Conservation (phyloP, 1,139 yeast genomes). For the Blastobotrys capitulatus region DNA sequence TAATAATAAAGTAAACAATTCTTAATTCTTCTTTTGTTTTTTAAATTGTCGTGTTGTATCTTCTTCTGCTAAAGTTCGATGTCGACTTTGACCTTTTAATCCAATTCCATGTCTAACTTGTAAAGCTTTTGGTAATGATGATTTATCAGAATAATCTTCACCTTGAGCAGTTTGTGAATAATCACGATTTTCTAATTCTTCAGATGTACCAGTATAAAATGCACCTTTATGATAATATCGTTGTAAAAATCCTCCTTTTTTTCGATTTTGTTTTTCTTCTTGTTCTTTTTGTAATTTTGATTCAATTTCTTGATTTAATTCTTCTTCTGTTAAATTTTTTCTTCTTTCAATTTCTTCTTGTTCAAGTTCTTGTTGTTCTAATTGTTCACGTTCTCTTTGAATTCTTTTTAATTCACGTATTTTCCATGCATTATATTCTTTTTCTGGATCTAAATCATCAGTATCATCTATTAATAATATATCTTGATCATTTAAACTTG, state of each 20-base stretch:
- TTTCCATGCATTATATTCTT: constrained; percentile 45
- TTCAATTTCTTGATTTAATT: constrained; percentile 21
- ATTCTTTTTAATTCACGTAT: constrained; percentile 40
- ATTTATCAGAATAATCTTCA: constrained; percentile 29
- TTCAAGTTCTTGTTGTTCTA: no score
- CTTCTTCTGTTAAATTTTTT: constrained; percentile 31
- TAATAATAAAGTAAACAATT: no score
- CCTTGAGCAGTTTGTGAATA: constrained; percentile 25
- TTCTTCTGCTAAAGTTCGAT: constrained; percentile 25
- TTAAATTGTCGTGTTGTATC: constrained; percentile 22
- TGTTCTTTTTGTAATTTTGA: constrained; percentile 15
- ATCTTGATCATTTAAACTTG: constrained; percentile 21
- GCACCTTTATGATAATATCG: constrained; percentile 35
- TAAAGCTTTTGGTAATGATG: constrained; percentile 29
- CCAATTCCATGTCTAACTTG: constrained; percentile 29
- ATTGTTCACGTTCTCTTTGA: constrained; percentile 40
- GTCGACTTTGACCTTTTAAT: constrained; percentile 26
- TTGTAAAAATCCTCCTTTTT: constrained; percentile 25
- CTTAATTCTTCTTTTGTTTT: no score
- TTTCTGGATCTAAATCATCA: constrained; percentile 48
- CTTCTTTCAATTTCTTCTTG: constrained; percentile 37
- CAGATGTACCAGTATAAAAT: constrained; percentile 29
- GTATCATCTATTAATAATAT: constrained; percentile 46
- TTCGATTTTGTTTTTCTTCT: constrained; percentile 12
- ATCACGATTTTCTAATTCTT: constrained; percentile 30